Base-by-base conservation (phyloP, 2,329 filamentous ascomycete genomes). In the Penicillium sp. region DNA sequence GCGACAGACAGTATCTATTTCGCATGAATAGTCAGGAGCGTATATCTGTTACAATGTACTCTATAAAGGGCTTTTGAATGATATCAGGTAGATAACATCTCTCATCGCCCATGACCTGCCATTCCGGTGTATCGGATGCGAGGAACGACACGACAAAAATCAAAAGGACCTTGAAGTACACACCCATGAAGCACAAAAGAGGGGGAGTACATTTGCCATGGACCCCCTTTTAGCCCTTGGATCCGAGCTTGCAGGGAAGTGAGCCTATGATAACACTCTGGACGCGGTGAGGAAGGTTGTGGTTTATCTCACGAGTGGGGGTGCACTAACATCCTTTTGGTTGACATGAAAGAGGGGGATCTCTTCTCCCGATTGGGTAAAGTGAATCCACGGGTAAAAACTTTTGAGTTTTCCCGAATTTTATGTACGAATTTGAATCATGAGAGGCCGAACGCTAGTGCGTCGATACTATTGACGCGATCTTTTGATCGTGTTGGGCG, bases 351-450 rank as follows among this genome's bases (percentile, higher is more conserved):
- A 19, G 19, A 19, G 22, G 58, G 61, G 76, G 76, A 78, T 72
- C 65, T 75, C 68, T 76, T 78, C 67, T 66, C 75, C 73, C 11
- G 46, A 70, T 76, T 65, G 60, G 75, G 74, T 70, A 76, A 74
- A 66, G 68, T 59, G 61, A 64, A 22, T 22, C 33, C 35, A 61
- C 59, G 55, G 22, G 33, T 43, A 54, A 61, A 51, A 57, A 56
- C 35, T 53, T 62, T 62, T 65, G 43, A 63, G 60, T 37, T 14
- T 13, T 55, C 53, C 61, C 61, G 37, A 49, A 59, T 60, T 58
- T 57, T 52, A 8, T 35, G 6, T 1, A 22, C 6, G n/a, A 5
- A 13, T 5, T n/a, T 13, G 48, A 22, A 28, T 35, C 28, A 35
- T 35, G 30, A 10, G 11, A 35, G 19, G 35, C 2, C 8, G 45